Base-by-base conservation (phyloP, 257 asterid species). In the Solanum neorickii region DNA sequence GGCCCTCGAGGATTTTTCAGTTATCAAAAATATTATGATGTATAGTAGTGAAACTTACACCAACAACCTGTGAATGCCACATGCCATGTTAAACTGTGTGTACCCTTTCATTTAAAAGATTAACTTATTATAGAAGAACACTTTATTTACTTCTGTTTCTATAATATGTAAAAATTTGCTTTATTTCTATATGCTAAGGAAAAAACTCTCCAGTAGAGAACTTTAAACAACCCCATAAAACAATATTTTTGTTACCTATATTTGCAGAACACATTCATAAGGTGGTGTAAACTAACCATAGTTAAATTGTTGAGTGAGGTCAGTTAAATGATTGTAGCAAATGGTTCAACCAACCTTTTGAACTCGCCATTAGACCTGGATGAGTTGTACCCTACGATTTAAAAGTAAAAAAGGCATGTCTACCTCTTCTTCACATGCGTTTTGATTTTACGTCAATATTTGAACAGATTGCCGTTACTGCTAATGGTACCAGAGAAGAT, bases 401-500 rank as follows among this genome's bases (percentile, higher is more conserved):
- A 42, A 25, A 77, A 77, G 21, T 44, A 14, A 59, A 44, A 77
- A 33, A 44, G 82, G 82, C 68, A 25, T 41, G 75, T 82, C 21
- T 46, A 15, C 84, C 75, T 44, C 56, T 73, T 31, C 75, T 80
- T 69, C 47, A 39, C 68, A 8, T 75, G 56, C 12, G 42, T 74
- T 83, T 91, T 83, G 10, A 59, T 77, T 29, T 77, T 76, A 35
- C 13, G 37, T 87, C 83, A 84, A 85, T 86, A 84, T 76, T 89
- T 88, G 84, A 87, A 87, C 95, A 96, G 99, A 93, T 87, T 35
- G 65, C 91, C 73, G 94, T 89, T 83, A 84, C 91, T 82, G 82
- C 98, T 88, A 93, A 91, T 70, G 89, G 94, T 78, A 88, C 86
- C 88, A 91, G 91, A 90, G 98, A 95, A 87, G 98, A 94, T 60